Base-by-base conservation (phyloP, 129 eudicot genomes). In the Flaveria brownii region DNA sequence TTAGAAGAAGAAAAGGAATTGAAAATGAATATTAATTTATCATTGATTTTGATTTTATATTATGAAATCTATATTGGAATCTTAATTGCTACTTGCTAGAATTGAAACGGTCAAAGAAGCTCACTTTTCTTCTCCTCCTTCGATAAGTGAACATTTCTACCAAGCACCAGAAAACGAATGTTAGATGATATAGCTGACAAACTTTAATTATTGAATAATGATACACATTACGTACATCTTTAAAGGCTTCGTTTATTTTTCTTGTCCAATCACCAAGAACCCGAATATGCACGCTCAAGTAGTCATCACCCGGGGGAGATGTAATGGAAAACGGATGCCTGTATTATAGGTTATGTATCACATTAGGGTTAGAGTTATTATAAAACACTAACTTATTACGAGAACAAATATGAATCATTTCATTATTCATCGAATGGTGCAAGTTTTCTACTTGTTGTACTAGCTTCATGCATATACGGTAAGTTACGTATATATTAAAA, bases 241-340 rank as follows among this genome's bases (percentile, higher is more conserved):
- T 80, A 80, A 86, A 88, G 46, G 82, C 84, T 15, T 72, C 75
- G 62, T 81, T 81, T 17, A 91, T 84, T 75, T 85, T 85, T 39
- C 82, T 72, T n/a, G 92, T 91, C 97, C 97, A 91, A 76, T 91
- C 97, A 42, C 97, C 97, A 46, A 84, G 84, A 26, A 82, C 86
- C 36, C 89, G 80, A 5, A 91, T 89, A 54, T 91, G 97, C 61
- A 91, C 90, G 54, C 97, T 89, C 14, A 91, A 47, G 74, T 88
- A 85, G 78, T 91, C 92, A 84, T 91, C 92, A 70, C 84, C 78
- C 0, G 96, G 97, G 17, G 92, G 87, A 20, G 97, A 89, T 22
- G 97, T 91, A 63, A 91, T 85, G 39, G 97, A 91, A 85, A 91
- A 89, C 11, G 97, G 97, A 68, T 91, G 97, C 97, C 96, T 89